Conservation (phyloP, 228 moss, liverwort and hornwort genomes). For the Sphagnum fallax region DNA sequence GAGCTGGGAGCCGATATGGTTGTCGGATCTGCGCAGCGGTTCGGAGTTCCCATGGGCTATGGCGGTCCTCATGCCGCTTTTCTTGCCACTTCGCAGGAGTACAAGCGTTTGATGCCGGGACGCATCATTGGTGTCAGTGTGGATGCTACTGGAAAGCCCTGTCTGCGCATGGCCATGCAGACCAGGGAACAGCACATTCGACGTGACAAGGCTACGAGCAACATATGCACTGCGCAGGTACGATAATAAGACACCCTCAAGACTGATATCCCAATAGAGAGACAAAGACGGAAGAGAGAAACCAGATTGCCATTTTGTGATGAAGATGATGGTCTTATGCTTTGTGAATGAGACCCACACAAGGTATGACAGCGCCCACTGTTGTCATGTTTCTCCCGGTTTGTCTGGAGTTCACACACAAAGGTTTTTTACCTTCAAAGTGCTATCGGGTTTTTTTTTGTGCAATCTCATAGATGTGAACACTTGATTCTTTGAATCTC, state of each 20-base stretch:
- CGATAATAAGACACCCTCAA: not conserved
- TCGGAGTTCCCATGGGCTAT: conserved; percentile 94
- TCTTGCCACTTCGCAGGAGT: conserved; percentile 93
- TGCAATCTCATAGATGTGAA: no score
- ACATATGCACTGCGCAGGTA: conserved; percentile 99
- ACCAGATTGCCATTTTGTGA: not conserved
- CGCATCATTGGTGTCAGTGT: conserved; percentile 89
- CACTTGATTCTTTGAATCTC: no score
- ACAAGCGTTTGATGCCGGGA: conserved; percentile 93
- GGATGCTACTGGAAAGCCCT: conserved; percentile 78
- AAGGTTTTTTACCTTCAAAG: no score
- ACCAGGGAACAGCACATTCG: conserved; percentile 99
- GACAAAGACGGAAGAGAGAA: no score
- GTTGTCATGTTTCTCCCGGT: no score
- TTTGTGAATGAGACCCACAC: not conserved
- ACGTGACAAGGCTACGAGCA: conserved; percentile 97
- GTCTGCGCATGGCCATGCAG: conserved; percentile 98
- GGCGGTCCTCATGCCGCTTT: conserved; percentile 97
- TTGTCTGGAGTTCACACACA: no score
- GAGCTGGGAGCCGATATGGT: conserved; percentile 97
- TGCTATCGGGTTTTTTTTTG: no score
- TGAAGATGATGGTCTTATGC: not conserved
- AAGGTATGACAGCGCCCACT: no score
- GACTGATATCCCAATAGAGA: not conserved
- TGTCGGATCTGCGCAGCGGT: conserved; percentile 91